Percentiles rank a stretch among this genome's conserved stretches.
Evolutionary conservation across 106 monocot species (phyloP).

Genomic region (Posidonia australis): DNA sequence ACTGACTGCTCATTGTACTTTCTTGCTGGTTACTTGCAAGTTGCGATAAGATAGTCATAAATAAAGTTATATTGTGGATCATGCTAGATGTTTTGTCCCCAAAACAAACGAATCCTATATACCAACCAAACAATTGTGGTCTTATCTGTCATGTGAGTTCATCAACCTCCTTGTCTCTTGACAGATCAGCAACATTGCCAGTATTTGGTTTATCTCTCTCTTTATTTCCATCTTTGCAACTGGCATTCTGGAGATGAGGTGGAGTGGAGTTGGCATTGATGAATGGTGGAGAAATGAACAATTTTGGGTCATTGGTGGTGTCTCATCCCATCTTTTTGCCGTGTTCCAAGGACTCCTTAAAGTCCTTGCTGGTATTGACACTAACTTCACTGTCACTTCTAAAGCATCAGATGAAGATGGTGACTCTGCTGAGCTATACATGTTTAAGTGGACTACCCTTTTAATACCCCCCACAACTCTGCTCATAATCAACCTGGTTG

Average conservation of each 20-base stretch:
- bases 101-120: too few species aligned
- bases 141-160: not conserved
- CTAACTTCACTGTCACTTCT: slow-evolving; percentile 93
- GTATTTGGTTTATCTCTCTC: slow-evolving; percentile 90
- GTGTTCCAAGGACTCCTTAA: slow-evolving; percentile 90
- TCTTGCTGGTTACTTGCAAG: too few species aligned
- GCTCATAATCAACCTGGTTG: slow-evolving; percentile 75
- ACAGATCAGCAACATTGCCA: slow-evolving; percentile 85
- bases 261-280: slow-evolving; percentile 90
- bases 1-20: too few species aligned
- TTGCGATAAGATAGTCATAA: too few species aligned
- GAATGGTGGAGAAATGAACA: slow-evolving; percentile 99
- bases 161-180: not conserved
- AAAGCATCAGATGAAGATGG: slow-evolving; percentile 93
- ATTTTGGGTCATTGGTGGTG: slow-evolving; percentile 95
- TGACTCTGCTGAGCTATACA: slow-evolving; percentile 76
- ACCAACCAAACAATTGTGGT: not conserved
- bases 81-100: too few species aligned
- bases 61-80: too few species aligned
- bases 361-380: slow-evolving; percentile 91
- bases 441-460: slow-evolving; percentile 97
- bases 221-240: slow-evolving; percentile 93
- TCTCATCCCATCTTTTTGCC: slow-evolving; percentile 83
- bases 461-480: slow-evolving; percentile 88
- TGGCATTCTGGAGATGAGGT: slow-evolving; percentile 91